Base-by-base conservation (phyloP, 1,284 basidiomycete species). In the Ceratobasidium sp. region DNA sequence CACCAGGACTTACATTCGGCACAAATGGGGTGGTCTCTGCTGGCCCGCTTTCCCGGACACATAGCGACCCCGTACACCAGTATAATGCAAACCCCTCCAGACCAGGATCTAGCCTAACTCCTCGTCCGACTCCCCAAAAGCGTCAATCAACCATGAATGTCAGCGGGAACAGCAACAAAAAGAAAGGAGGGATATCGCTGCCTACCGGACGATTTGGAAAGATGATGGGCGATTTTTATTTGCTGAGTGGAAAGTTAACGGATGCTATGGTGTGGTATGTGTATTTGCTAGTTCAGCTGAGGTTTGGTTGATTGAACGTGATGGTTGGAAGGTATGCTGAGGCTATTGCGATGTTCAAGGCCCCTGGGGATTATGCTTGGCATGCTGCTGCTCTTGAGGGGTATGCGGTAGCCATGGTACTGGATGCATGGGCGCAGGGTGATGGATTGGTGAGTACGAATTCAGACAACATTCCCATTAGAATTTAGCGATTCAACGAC, bases 301-400 rank as follows among this genome's bases (percentile, higher is more conserved):
- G 18, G 18, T 63, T 69, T 11, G 74, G 23, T 43, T 46, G 32
- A 72, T 70, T 74, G 75, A 43, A 64, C 55, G 62, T 73, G 43
- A 32, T 21, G n/a, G 52, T 73, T 59, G 78, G 77, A 72, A 81
- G 94, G 88, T 98, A 95, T 81, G 88, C 88, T 70, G 95, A 98
- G 81, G 91, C 94, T 6, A 82, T 93, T 8, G 86, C 87, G 52
- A 80, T 92, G 30, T 89, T 93, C 76, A 92, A 91, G 78, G 84
- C 84, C 0, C 86, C 89, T 5, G 87, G 88, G 52, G 96, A 98
- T 80, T 81, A 87, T 21, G 84, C 91, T 23, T 98, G 96, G 96
- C 91, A 96, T 79, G 95, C 92, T 0, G 89, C 91, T 21, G 89
- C 90, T 0, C 83, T 94, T 52, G 96, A 98, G 82, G 93, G 94